phyloP scores from a whole-genome alignment of 306 rosid species.

The Macrotyloma uniflorum region DNA sequence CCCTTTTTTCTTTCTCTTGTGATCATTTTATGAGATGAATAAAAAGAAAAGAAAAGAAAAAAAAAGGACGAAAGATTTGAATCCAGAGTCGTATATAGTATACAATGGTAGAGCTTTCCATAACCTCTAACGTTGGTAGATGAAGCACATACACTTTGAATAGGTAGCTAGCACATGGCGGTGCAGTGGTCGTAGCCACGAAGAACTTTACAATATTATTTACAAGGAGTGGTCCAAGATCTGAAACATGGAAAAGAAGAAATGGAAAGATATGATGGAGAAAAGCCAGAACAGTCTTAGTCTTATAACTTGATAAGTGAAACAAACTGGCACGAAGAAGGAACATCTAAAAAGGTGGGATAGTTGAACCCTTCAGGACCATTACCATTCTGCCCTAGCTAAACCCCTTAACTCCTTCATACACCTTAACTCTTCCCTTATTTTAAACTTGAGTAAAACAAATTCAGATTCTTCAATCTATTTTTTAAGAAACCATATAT shows the following conservation, averaged over 20 bases:
- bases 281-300: not conserved
- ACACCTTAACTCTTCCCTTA: not conserved
- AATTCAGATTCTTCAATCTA: no score
- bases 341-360: not conserved
- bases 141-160: not conserved
- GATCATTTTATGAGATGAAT: not conserved
- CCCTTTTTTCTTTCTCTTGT: not conserved
- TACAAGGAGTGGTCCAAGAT: slow-evolving; percentile 40
- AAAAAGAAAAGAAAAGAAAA: not conserved
- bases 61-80: not conserved
- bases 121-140: not conserved
- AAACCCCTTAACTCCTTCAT: not conserved
- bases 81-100: not conserved
- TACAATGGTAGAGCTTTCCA: not conserved
- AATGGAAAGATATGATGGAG: not conserved
- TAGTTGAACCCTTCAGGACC: not conserved
- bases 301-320: slow-evolving; percentile 20
- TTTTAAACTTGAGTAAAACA: not conserved
- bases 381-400: not conserved
- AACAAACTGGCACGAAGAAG: slow-evolving; percentile 14
- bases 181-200: not conserved
- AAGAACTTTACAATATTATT: not conserved
- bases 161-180: slow-evolving; percentile 31
- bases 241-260: not conserved
- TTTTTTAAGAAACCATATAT: no score